Evolutionary conservation across 495 filamentous ascomycete genomes (phyloP), one percentile per base, ranked within the genome.

Genomic region (Penicillium longicatenatum): DNA sequence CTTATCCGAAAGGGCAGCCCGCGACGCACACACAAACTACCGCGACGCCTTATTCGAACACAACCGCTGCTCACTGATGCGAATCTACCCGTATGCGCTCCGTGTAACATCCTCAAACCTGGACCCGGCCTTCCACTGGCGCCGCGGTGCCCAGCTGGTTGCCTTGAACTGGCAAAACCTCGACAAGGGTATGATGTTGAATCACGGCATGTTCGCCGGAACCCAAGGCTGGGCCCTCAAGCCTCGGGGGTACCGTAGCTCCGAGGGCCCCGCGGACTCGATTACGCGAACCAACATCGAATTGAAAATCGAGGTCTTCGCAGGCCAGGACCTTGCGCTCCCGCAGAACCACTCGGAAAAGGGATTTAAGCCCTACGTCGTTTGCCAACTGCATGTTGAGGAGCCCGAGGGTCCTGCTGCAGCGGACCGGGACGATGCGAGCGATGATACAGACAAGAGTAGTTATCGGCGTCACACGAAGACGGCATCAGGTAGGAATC

Each of bases 121-220:
- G 10, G 90, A 97, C 62, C 92, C 93, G 1, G 79, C 82, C 1
- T 75, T 85, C 31, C 93, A 91, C 77, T 97, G 93, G 93, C 79
- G 89, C 3, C 86, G 89, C 57, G 93, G 93, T 10, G 89, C 94
- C 4, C 93, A 98, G 74, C 86, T 97, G 44, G 91, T 95, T 0
- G 93, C 93, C 2, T 78, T 97, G 41, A 98, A 97, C 72, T 98
- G 93, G 93, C 93, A 98, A 64, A 87, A 86, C 53, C 85, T 86
- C 65, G 93, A 97, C 65, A 86, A 88, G 55, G 93, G 91, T 12
- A 95, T 91, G 89, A 97, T 97, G 93, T 82, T 97, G 1, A 97
- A 97, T 65, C 85, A 92, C 64, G 93, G 84, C 55, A 93, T 97
- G 91, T 98, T 98, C 68, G 80, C 82, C 4, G 88, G 86, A 11